These are phyloP conservation scores for Nitzschia palea DNA, from an alignment of 108 stramenopile species.

Conservation along the genomic window DNA sequence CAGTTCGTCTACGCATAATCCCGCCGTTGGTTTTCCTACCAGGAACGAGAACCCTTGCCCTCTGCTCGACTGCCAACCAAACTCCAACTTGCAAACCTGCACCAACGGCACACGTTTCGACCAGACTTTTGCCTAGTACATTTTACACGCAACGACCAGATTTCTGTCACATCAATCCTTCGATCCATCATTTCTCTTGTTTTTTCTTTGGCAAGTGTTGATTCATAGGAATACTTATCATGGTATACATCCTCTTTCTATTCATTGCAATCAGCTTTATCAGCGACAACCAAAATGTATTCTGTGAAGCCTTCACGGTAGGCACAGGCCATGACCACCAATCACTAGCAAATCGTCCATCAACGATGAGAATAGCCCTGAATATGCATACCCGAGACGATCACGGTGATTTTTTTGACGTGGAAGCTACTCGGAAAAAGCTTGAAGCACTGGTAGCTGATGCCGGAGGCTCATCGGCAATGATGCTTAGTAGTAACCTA, in stretches of 20 bases:
- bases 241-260: neutral
- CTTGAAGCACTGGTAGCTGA: slow-evolving; percentile 25
- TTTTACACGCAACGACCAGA: too few relatives aligned
- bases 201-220: too few relatives aligned
- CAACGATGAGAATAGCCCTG: neutral
- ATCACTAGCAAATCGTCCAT: neutral
- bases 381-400: slow-evolving; percentile 3
- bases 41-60: too few relatives aligned
- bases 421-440: slow-evolving; percentile 30
- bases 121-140: too few relatives aligned
- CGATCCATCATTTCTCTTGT: too few relatives aligned
- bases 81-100: too few relatives aligned
- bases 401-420: slow-evolving; percentile 17
- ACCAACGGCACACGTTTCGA: too few relatives aligned
- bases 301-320: neutral
- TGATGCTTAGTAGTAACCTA: neutral
- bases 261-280: neutral
- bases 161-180: too few relatives aligned
- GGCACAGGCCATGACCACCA: neutral
- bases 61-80: too few relatives aligned
- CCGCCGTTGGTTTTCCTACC: too few relatives aligned
- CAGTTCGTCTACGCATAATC: too few relatives aligned
- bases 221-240: neutral
- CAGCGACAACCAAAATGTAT: neutral
- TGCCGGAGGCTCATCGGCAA: neutral